A percentile compares a stretch with the other conserved stretches of the same genome.
phyloP scores from a whole-genome alignment of 352 stramenopile genomes.

The Globisporangium apiculatum region DNA sequence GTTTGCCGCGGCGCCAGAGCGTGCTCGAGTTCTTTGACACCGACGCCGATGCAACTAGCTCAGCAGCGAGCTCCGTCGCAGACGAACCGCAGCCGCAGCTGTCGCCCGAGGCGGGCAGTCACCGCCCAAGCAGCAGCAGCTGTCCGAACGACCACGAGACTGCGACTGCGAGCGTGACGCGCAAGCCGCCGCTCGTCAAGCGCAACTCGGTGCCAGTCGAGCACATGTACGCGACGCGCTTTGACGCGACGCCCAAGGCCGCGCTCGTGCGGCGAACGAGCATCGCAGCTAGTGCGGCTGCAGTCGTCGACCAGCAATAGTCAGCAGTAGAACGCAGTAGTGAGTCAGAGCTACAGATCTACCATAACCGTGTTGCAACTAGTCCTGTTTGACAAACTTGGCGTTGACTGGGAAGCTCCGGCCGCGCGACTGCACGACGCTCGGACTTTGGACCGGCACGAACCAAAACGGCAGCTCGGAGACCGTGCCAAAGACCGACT shows the following conservation, averaged over 20 bases:
- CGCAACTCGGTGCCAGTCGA: slow-evolving; percentile 23
- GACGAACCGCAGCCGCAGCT: too few relatives aligned
- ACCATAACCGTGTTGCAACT: slow-evolving; percentile 8
- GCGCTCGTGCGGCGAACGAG: slow-evolving; percentile 16
- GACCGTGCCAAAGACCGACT: slow-evolving; percentile 70
- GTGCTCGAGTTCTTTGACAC: slow-evolving; percentile 45
- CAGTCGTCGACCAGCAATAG: too few relatives aligned
- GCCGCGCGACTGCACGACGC: slow-evolving; percentile 30
- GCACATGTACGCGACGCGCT: slow-evolving; percentile 59
- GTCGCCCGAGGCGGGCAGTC: neutral
- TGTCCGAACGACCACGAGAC: neutral
- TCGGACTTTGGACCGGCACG: slow-evolving; percentile 54
- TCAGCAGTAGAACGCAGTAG: too few relatives aligned
- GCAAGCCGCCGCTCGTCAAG: slow-evolving; percentile 2
- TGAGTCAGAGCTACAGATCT: too few relatives aligned
- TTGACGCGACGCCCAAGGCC: slow-evolving; percentile 27
- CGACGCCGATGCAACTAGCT: slow-evolving; percentile 4
- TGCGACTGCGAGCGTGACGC: too few relatives aligned
- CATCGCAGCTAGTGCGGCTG: slow-evolving; percentile 3
- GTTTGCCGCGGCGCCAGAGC: slow-evolving; percentile 35
- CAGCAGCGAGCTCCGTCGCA: neutral
- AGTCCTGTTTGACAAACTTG: slow-evolving; percentile 47
- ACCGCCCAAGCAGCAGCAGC: neutral
- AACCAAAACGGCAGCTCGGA: slow-evolving; percentile 64
- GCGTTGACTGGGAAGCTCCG: slow-evolving; percentile 47